A percentile compares a stretch with the other conserved stretches of the same genome.
phyloP scores from a whole-genome alignment of 1,284 basidiomycete species.

The Ustilago loliicola region DNA sequence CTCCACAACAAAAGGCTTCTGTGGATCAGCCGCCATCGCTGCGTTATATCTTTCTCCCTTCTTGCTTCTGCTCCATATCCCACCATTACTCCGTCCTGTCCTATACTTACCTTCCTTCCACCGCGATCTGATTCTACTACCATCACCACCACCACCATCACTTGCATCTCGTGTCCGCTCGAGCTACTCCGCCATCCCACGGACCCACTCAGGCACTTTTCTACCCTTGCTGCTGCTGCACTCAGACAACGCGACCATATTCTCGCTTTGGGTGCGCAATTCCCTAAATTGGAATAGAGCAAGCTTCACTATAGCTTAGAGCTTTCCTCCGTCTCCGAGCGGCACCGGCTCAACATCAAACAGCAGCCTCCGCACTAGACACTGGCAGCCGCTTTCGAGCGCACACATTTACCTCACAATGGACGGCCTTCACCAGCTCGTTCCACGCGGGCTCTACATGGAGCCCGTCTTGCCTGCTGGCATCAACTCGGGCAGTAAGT shows the following conservation, averaged over 20 bases:
- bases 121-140: neutral
- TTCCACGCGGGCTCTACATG: slow-evolving; percentile 47
- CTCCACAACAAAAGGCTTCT: slow-evolving; percentile 10
- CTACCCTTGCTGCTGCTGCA: neutral
- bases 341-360: neutral
- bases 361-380: neutral
- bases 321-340: neutral
- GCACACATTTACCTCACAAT: slow-evolving; percentile 13
- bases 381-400: neutral
- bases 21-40: slow-evolving; percentile 7
- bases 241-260: neutral
- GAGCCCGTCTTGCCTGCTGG: slow-evolving; percentile 46
- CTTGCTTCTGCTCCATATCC: neutral
- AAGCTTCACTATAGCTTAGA: neutral
- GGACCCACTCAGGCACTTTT: neutral
- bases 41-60: slow-evolving; percentile 2
- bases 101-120: neutral
- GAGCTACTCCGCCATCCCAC: no score
- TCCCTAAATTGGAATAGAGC: neutral
- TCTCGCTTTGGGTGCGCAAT: neutral
- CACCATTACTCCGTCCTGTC: neutral
- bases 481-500: slow-evolving; percentile 39
- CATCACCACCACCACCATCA: slow-evolving; percentile 1
- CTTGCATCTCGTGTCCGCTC: neutral
- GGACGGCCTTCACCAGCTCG: slow-evolving; percentile 38